Base-by-base conservation (phyloP, 2,329 filamentous ascomycete genomes). In the Leptodontidium sp. region DNA sequence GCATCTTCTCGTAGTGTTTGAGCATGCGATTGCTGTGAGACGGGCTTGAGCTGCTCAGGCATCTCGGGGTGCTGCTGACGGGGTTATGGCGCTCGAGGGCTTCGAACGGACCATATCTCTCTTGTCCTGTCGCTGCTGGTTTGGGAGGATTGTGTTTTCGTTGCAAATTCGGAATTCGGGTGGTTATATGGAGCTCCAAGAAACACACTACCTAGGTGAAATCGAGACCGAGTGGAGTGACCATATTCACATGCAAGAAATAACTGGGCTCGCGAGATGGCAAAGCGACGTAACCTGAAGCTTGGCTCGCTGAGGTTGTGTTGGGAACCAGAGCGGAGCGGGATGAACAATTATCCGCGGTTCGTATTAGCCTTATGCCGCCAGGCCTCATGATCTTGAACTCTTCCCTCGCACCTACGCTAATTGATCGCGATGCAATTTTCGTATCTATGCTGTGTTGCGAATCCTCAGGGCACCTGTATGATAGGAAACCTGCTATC, bases 21-120 rank as follows among this genome's bases (percentile, higher is more conserved):
- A 47, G 70, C 66, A 65, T 73, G 70, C 61, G 70, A 72, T 69
- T 68, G 72, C 57, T 70, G 64, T 55, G 65, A 53, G 29, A 63
- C 32, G 59, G 70, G 69, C 52, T 71, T 72, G 29, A 72, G 70
- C 65, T 72, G 71, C 72, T 75, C 74, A 68, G 72, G 73, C 75
- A 76, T 76, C 58, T 68, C 72, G 73, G 65, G 53, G 55, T 70
- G 61, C 59, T 69, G 69, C 62, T 70, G 67, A 66, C 64, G 49
- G 59, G 21, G 32, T 69, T 59, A 53, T 66, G 67, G 61, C 68
- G 66, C 69, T 73, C 26, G 49, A 63, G 55, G 64, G 65, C 65
- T 63, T 68, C 65, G 65, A 57, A 52, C 69, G 63, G 49, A 68
- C 70, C 74, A 76, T 75, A 26, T 71, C 74, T 75, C 24, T 67